Evolutionary conservation across 2,329 filamentous ascomycete genomes (phyloP), one percentile per base, ranked within the genome.

Genomic region (Arthrobotrys musiformis): DNA sequence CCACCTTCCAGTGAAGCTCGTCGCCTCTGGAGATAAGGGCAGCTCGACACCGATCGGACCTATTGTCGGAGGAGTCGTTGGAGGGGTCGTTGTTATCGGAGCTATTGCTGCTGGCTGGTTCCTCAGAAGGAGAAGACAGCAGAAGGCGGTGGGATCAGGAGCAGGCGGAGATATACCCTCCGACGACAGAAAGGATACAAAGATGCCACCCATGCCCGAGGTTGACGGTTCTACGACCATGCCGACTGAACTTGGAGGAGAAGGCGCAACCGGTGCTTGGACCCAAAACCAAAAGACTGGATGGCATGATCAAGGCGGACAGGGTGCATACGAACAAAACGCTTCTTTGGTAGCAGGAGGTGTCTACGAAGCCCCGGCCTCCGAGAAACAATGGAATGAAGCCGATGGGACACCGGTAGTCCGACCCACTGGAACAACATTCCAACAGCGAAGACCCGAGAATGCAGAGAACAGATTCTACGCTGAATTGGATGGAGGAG

Each of bases 21-120:
- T 66, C 6, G 24, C 42, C 7, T 24, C 24, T 11, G 33, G 28
- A 15, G 35, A 60, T 15, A 19, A 28, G 4, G 58, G 24, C 2
- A 58, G 13, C 24, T 69, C 46, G 2, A 70, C 75, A 6, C 76
- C 78, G 8, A 64, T 79, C n/a, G 79, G 78, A 0, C 48, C 79
- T 7, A 80, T 80, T 8, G 68, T 68, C 2, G 79, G 79, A 15
- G 79, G 78, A 22, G 70, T 58, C 0, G 72, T 80, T 1, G 79
- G 79, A 5, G 79, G 79, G 11, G 73, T 80, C 1, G 78, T 44
- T 24, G 76, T 72, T 7, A 73, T 79, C 11, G 78, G 46, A 13
- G 70, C 75, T 5, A 50, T 78, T 6, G 46, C 67, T 26, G 58
- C 50, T 1, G 70, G 70, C 2, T 77, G 66, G 40, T 19, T 74